Evolutionary conservation across 108 stramenopile genomes (phyloP), one percentile per base, ranked within the genome.

Genomic region (Fistulifera solaris): DNA sequence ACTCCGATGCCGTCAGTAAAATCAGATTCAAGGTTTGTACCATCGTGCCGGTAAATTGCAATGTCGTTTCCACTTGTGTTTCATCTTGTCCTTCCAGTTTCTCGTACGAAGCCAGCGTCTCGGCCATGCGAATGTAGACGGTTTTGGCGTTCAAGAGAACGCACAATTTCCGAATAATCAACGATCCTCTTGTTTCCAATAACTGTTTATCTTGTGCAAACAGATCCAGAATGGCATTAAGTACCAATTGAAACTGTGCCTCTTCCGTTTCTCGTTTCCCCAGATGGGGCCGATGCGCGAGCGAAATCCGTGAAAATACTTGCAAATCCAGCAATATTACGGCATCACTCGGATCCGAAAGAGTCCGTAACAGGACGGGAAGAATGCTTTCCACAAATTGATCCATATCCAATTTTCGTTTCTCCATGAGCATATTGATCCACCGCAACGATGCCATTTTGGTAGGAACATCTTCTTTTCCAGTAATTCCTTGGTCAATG

Each of bases 371-470:
- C 13, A 99, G 72, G 14, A 94, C 88, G 6, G 91, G 93, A 39
- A 96, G 56, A 40, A 99, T 62, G 15, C 86, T 75, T 38, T 85
- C 67, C 25, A 96, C 77, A 62, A 74, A 93, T 22, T 76, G 75
- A 38, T 87, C 87, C 95, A 99, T 97, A 54, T 94, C 94, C 2
- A 61, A 59, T 39, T 78, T 78, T 58, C 78, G 72, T 75, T 97
- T 97, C 62, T 96, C 95, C 56, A 97, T 77, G 55, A 99, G 70
- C 98, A 99, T 97, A 50, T 94, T 90, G 67, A 98, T 92, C 98
- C 98, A 99, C 40, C 78, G 65, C 59, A 98, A 54, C 0, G 79
- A 65, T 21, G 93, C 90, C 84, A 97, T 87, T 56, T 96, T 93
- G 21, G 96, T 96, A 1, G 92, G 90, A 26, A 97, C 94, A 67